Evolutionary conservation across 805 yeast genomes (phyloP), one percentile per base, ranked within the genome.

Genomic region (Nakazawaea ambrosiae): DNA sequence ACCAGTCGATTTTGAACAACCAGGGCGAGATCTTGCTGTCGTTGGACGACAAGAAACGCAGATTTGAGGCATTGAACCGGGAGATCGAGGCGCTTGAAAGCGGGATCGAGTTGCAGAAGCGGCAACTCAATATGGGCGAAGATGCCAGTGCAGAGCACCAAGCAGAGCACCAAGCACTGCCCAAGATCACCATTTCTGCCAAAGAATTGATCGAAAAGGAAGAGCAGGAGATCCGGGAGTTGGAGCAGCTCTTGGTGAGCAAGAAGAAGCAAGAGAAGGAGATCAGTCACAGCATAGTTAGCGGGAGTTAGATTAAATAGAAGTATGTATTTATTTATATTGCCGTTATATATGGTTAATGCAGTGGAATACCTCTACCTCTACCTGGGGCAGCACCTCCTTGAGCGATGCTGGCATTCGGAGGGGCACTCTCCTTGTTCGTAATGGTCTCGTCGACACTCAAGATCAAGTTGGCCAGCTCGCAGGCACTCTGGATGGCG

Each of bases 371-470:
- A 49, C 88, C 88, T 63, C 81, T 74, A 38, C 87, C 89, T 58
- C 89, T 73, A 29, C 80, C 78, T 20, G 42, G 42, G 27, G 58
- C 63, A 33, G 58, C 61, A 39, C 54, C 67, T 37, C 70, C 73
- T 27, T 69, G 70, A 43, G 66, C 64, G 65, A 58, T 63, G 35
- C 68, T 68, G 18, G 71, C 70, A 45, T 65, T 66, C 16, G 73
- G 66, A 26, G 72, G 65, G 35, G 72, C 75, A 48, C 76, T 75
- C 45, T 77, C 85, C 51, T 81, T 74, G 53, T 80, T 83, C 49
- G 70, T 78, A 50, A 84, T 81, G 14, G 97, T 92, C 66, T 92
- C 97, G 60, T 92, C 99, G 42, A 92, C 95, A n/a, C 94, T 81
- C 47, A 92, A 70, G 48, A 92, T 84, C 53, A 92, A 68, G 41